Evolutionary conservation across 129 eudicot species (phyloP), one percentile per base, ranked within the genome.

Genomic region (Saposhnikovia divaricata): DNA sequence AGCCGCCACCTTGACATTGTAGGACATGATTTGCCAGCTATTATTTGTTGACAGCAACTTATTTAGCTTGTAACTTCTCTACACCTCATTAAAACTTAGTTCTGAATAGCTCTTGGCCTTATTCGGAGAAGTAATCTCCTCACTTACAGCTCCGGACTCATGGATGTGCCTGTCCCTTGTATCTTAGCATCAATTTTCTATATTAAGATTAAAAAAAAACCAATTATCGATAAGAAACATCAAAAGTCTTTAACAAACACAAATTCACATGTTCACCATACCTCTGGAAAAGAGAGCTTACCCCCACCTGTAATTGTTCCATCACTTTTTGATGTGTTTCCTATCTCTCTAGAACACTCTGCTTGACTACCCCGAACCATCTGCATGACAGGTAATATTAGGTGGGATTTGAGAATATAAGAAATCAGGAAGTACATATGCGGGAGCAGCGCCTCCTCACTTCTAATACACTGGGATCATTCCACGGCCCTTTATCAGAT

Each of bases 401-500:
- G 77, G 34, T 73, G 3, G 8, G 2, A 51, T 5, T 51, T 51
- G 2, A 51, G 21, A 44, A 11, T 21, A 73, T 12, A 1, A 44
- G 7, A 73, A 73, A 72, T 8, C 21, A 19, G 2, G 0, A 27
- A 34, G 34, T 31, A 14, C 21, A 21, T 1, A 4, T 11, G 55
- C 53, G 3, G 46, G 19, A 79, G 40, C 4, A 78, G n/a, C 72
- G n/a, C 34, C 43, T 47, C 14, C 65, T 77, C 66, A 91, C 96
- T 88, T 90, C 86, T 47, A 82, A 50, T 48, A 92, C 75, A 47
- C 66, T 75, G 53, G 90, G 88, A 80, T 92, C 90, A 47, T 79
- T 87, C 98, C 98, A 92, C 37, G 98, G 98, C 53, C 98, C 97
- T 83, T 93, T 93, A 81, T 89, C 81, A 25, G 93, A 93, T 75